Conservation (phyloP, 2,329 filamentous ascomycete genomes). For the Trichoderma sp. region DNA sequence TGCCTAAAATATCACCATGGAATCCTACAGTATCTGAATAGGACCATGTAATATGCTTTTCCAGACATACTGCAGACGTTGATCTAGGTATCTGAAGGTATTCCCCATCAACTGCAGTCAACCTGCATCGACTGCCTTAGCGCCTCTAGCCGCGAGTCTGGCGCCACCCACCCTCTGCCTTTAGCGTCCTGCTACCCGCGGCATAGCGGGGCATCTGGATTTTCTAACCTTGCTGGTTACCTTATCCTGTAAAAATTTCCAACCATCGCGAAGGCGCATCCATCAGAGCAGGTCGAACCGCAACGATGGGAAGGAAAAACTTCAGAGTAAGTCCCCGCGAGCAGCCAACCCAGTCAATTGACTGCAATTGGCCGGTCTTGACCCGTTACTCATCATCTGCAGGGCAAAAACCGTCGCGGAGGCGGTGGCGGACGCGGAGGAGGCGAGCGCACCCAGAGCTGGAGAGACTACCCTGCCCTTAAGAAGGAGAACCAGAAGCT, state of each 20-base stretch:
- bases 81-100: slow-evolving; percentile 8
- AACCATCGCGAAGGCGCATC: slow-evolving; percentile 9
- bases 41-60: too few relatives aligned
- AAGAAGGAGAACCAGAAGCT: slow-evolving; percentile 81
- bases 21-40: too few relatives aligned
- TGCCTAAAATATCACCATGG: too few relatives aligned
- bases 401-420: slow-evolving; percentile 44
- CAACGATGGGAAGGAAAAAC: slow-evolving; percentile 44
- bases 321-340: slow-evolving; percentile 39
- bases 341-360: neutral
- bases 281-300: slow-evolving; percentile 28
- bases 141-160: neutral
- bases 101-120: neutral
- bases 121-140: neutral
- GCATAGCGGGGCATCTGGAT: slow-evolving; percentile 25
- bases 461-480: slow-evolving; percentile 50
- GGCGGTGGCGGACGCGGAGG: slow-evolving; percentile 43
- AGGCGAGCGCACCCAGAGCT: slow-evolving; percentile 34
- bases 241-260: slow-evolving; percentile 20
- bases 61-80: neutral
- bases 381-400: neutral
- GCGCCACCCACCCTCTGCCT: slow-evolving; percentile 8
- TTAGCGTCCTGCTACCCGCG: slow-evolving; percentile 27
- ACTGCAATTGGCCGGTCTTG: neutral
- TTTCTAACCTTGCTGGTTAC: slow-evolving; percentile 19